A percentile compares a stretch with the other conserved stretches of the same genome.
Conservation (phyloP, 2,329 filamentous ascomycete genomes). For the Colletotrichum simmondsii region DNA sequence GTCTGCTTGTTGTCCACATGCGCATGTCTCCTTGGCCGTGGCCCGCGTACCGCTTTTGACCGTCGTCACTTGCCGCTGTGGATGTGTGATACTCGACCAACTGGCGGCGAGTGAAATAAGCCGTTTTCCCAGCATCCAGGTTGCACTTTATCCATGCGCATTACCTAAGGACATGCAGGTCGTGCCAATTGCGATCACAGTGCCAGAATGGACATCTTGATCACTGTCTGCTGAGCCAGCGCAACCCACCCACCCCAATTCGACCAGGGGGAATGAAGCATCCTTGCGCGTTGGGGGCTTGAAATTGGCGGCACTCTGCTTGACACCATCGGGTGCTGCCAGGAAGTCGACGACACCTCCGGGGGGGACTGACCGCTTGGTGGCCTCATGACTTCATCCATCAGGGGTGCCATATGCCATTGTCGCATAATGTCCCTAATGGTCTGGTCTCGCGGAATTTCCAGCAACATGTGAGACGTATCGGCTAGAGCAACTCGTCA, state of each 20-base stretch:
- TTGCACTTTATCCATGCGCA: conserved; percentile 1
- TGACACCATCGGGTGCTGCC: conserved; percentile 11
- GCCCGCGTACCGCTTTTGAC: background rate
- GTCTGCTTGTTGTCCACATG: background rate
- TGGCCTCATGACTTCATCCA: conserved; percentile 32
- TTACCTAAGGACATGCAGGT: conserved; percentile 27
- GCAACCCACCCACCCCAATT: background rate
- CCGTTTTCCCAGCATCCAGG: conserved; percentile 15
- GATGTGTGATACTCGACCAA: conserved; percentile 10
- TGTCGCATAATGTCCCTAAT: conserved; percentile 26
- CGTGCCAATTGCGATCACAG: conserved; percentile 14
- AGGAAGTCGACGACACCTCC: background rate
- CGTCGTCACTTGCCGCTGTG: conserved; percentile 16
- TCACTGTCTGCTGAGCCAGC: conserved; percentile 3
- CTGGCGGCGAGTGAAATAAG: conserved; percentile 24
- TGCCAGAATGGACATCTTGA: background rate
- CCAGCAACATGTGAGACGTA: conserved; percentile 30
- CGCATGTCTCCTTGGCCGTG: conserved; percentile 14
- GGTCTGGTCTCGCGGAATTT: conserved; percentile 12
- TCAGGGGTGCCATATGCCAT: conserved; percentile 24
- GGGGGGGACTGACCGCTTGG: conserved; percentile 26
- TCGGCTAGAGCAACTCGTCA: conserved; percentile 24
- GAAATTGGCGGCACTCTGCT: conserved; percentile 27
- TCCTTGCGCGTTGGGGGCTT: conserved; percentile 29
- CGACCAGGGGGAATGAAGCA: background rate